These are phyloP conservation scores for Persicaria tinctoria DNA, from an alignment of 148 eudicot species.

Conservation along the genomic window DNA sequence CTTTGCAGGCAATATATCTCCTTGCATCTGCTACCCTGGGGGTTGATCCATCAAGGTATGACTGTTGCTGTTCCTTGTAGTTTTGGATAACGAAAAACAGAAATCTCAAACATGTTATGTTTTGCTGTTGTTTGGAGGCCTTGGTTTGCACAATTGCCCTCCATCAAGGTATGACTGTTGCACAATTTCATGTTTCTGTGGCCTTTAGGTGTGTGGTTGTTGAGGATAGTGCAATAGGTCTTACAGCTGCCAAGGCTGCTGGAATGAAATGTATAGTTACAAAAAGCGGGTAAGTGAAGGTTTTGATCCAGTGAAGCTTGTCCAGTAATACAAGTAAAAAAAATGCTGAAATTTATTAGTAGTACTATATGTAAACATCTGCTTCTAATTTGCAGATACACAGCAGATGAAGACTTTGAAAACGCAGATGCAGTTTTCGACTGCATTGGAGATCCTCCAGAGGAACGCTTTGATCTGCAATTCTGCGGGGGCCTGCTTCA, in stretches of 20 bases:
- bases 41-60: constrained; percentile 87
- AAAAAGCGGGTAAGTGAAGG: constrained; percentile 73
- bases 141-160: constrained; percentile 11
- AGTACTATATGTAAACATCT: background rate
- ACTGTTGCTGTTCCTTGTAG: background rate
- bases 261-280: constrained; percentile 97
- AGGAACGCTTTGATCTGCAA: constrained; percentile 74
- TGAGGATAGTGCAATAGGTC: constrained; percentile 94
- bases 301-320: background rate
- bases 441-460: constrained; percentile 95
- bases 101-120: background rate
- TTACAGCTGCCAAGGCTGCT: constrained; percentile 97
- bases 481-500: constrained; percentile 77
- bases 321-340: background rate
- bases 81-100: constrained; percentile 1
- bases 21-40: constrained; percentile 82
- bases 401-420: constrained; percentile 78
- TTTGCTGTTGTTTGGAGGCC: background rate
- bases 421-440: constrained; percentile 97
- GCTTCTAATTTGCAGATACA: constrained; percentile 52
- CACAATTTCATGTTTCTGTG: background rate
- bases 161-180: no score
- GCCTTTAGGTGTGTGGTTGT: constrained; percentile 71
- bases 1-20: constrained; percentile 71
- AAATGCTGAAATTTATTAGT: background rate